Percentiles rank a stretch among this genome's conserved stretches.
These are phyloP conservation scores for Pholiota molesta DNA, from an alignment of 768 basidiomycete species.

Conservation along the genomic window DNA sequence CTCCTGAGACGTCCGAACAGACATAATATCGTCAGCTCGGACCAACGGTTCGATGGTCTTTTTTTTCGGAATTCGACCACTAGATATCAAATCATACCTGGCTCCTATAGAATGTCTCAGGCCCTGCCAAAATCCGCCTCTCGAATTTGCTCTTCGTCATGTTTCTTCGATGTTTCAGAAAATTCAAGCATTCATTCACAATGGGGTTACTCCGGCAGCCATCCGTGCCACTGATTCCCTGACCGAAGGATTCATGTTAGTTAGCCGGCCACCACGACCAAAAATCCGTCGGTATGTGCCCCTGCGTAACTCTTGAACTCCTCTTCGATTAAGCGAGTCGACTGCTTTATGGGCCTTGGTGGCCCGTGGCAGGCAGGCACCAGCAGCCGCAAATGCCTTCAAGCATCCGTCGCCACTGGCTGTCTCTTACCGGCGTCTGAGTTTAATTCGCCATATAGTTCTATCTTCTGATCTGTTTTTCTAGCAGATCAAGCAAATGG, in stretches of 20 bases:
- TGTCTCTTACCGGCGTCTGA: background rate
- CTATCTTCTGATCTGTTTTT: background rate
- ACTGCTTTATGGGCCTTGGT: background rate
- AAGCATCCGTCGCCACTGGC: background rate
- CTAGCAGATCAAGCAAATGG: conserved; percentile 7
- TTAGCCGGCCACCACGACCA: background rate
- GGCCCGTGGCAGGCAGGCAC: background rate
- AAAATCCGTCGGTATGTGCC: background rate
- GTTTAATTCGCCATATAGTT: background rate
- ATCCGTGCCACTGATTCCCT: background rate
- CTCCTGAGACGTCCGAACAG: conserved; percentile 5
- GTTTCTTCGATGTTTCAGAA: background rate
- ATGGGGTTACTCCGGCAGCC: background rate
- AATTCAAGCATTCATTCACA: background rate
- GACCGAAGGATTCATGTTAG: background rate
- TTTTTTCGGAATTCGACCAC: background rate
- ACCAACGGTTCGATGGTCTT: background rate
- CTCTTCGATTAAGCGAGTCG: background rate
- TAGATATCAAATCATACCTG: background rate
- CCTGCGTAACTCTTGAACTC: background rate
- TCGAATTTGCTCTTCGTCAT: background rate
- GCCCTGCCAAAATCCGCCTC: background rate
- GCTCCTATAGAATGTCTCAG: background rate
- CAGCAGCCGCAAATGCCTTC: background rate
- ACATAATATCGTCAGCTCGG: background rate